These are phyloP conservation scores for Fusarium gaditjirri DNA, from an alignment of 2,329 filamentous ascomycete species.

Conservation along the genomic window DNA sequence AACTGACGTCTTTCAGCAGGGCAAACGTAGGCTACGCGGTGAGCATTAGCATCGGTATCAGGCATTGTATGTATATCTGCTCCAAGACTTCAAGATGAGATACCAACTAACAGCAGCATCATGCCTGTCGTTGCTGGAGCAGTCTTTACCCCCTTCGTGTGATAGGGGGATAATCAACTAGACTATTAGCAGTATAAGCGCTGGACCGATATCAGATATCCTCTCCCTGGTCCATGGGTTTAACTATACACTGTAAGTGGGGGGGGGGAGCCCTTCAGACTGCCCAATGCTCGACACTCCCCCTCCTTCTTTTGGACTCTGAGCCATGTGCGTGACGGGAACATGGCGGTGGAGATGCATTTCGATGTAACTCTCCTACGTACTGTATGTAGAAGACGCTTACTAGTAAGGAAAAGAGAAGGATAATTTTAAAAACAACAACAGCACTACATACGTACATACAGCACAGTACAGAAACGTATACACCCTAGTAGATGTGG, in stretches of 20 bases:
- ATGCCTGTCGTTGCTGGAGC: neutral
- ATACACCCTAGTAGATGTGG: constrained; percentile 5
- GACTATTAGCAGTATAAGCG: constrained; percentile 1
- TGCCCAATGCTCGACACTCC: constrained; percentile 6
- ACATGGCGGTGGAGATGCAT: constrained; percentile 21
- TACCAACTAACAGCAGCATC: neutral
- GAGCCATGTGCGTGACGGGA: constrained; percentile 20
- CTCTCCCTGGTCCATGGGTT: neutral
- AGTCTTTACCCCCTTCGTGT: neutral
- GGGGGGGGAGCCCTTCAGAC: neutral
- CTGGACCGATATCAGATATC: neutral
- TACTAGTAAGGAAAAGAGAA: neutral
- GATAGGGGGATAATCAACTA: constrained; percentile 11
- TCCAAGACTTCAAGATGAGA: neutral
- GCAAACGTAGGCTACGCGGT: neutral
- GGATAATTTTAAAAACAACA: neutral
- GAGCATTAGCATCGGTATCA: neutral
- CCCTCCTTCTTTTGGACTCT: neutral
- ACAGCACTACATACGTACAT: neutral
- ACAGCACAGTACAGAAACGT: neutral
- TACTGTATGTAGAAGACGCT: neutral
- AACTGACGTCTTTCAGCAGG: constrained; percentile 10
- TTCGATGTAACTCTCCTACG: constrained; percentile 2
- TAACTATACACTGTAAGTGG: neutral
- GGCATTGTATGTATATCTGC: neutral